Evolutionary conservation across 2,329 filamentous ascomycete species (phyloP).

Genomic region (Xylaria sp.): DNA sequence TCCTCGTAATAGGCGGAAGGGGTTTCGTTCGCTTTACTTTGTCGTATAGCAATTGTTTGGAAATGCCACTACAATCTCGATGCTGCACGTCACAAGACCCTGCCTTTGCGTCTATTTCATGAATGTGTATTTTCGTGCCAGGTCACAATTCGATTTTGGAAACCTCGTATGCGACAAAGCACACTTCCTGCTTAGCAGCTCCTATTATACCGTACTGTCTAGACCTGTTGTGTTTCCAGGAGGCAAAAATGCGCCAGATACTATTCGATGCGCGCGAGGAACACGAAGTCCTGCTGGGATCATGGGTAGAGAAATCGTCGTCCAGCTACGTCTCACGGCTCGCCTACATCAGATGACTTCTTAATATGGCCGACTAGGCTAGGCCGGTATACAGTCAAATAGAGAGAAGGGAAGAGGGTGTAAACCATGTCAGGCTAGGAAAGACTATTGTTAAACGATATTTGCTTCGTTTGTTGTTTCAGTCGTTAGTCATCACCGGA

Average conservation of each 20-base stretch:
- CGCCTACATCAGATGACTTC: conserved; percentile 17
- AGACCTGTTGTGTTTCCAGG: neutral
- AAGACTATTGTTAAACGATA: neutral
- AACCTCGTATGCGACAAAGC: neutral
- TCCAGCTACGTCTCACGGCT: conserved; percentile 1
- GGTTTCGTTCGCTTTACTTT: neutral
- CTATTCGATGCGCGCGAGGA: neutral
- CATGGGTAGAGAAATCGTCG: neutral
- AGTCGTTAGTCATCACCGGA: conserved; percentile 3
- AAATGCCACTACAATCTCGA: neutral
- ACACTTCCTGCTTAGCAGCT: neutral
- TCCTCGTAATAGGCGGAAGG: neutral
- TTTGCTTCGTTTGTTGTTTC: conserved; percentile 8
- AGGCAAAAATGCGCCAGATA: neutral
- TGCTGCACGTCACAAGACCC: conserved; percentile 12
- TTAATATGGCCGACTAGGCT: neutral
- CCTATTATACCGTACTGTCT: neutral
- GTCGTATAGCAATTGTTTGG: conserved; percentile 2
- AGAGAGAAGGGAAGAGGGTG: neutral
- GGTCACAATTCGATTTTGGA: neutral
- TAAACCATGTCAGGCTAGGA: neutral
- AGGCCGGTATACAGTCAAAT: neutral
- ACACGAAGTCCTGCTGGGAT: neutral
- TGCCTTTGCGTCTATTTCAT: conserved; percentile 3
- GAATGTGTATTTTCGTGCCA: neutral